Base-by-base conservation (phyloP, 129 eudicot genomes). In the Pittosporum tobira region DNA sequence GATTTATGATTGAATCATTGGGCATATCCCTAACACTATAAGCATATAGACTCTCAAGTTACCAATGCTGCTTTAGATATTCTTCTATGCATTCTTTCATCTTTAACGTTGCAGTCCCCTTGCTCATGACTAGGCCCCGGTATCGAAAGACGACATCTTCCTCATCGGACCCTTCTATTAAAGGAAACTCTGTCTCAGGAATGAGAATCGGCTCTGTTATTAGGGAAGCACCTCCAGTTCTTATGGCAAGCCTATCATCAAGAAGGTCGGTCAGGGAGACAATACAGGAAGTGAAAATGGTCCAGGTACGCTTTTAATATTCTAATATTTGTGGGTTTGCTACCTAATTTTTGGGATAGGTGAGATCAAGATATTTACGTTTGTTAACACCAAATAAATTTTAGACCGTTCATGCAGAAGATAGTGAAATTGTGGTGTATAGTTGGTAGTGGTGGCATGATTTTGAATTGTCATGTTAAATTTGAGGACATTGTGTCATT, bases 281-380 rank as follows among this genome's bases (percentile, higher is more conserved):
- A 24, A 81, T 91, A 51, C 75, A 84, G 5, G 99, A 91, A 73
- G 95, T 91, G 48, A 78, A 78, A 71, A 91, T 91, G 90, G 81
- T 91, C 48, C 99, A 91, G 99, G 99, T 91, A 81, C 48, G 24
- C 64, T 18, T 31, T 31, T 30, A 19, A 30, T 18, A 6, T 1
- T 29, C 8, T 2, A 16, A 15, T 3, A 7, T 5, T 16, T 45
- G 6, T 0, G 2, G 13, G 5, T 21, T 28, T 30, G 3, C 16
- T 30, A 21, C 7, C 43, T 11, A n/a, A 1, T 55, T 55, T 6
- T 30, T 12, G 36, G n/a, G 28, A 26, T 53, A 11, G 27, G 19
- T 6, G 34, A 55, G 24, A n/a, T 18, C n/a, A 30, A 29, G 15
- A 55, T 7, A 9, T 28, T 6, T 1, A 20, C 26, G 37, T 15